Base-by-base conservation (phyloP, 257 asterid species). In the Rehmannia glutinosa region DNA sequence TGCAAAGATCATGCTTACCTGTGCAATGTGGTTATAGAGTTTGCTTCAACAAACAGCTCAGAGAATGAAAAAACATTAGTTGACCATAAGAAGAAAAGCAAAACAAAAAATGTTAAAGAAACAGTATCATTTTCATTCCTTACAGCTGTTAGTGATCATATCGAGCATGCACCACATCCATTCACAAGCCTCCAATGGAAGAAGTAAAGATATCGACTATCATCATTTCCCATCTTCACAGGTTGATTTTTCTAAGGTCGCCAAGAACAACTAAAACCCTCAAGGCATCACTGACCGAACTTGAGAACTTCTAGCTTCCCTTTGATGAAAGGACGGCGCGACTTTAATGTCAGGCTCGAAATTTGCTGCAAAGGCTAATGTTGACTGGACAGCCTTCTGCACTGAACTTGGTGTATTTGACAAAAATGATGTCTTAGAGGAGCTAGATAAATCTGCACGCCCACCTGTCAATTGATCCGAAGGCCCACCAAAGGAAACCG, bases 331-430 rank as follows among this genome's bases (percentile, higher is more conserved):
- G 30, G 75, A 62, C 53, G 64, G 47, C 21, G 75, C 70, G 35
- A 69, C 64, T 88, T 62, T 90, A 62, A 84, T 80, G 35, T 68
- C 75, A 50, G 87, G 70, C 66, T 90, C 95, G 50, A 92, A 76
- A 76, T 86, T 81, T 28, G 86, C 90, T 20, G 97, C 97, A 62
- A 84, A 86, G 23, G 92, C 85, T 64, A 93, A 68, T 49, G 96
- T 81, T 73, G 96, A 81, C 23, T 75, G 82, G 61, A 90, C 82
- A 57, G 94, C 87, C 78, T 78, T 88, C 66, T 76, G 88, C 55
- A 76, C 82, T 35, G 75, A 79, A 76, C 63, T 70, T 16, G 95
- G 75, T 21, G 85, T 67, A 41, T 77, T 82, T n/a, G 77, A 68
- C 72, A 76, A 63, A 39, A 73, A 46, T 0, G 89, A 46, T 20